phyloP scores from a whole-genome alignment of 2,329 filamentous ascomycete genomes.

The Sordariomycetes sp. region DNA sequence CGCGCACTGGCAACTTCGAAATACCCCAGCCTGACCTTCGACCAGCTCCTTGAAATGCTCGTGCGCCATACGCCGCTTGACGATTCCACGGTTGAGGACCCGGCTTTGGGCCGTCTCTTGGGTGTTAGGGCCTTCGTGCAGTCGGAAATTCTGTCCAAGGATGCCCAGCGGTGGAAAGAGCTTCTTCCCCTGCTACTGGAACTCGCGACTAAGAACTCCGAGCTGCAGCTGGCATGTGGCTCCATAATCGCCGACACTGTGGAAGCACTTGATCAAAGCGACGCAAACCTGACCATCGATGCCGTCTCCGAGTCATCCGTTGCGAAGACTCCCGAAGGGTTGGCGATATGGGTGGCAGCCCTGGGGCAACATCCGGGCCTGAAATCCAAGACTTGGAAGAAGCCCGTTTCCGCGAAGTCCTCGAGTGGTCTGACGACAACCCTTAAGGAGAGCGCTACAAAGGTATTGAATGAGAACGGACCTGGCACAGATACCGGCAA shows the following conservation, averaged over 20 bases:
- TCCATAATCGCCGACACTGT: conserved; percentile 71
- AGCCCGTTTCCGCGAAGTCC: conserved; percentile 63
- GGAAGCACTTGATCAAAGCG: conserved; percentile 45
- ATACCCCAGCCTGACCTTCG: conserved; percentile 44
- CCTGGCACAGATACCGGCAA: conserved; percentile 40
- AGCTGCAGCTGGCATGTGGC: conserved; percentile 81
- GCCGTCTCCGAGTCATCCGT: conserved; percentile 54
- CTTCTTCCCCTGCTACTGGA: conserved; percentile 65
- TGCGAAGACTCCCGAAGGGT: conserved; percentile 73
- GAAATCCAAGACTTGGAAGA: conserved; percentile 62
- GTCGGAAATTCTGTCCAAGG: conserved; percentile 58
- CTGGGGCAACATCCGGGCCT: conserved; percentile 52
- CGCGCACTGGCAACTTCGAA: conserved; percentile 30
- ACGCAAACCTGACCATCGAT: conserved; percentile 51
- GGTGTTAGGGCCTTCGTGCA: conserved; percentile 78
- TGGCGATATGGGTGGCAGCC: conserved; percentile 76
- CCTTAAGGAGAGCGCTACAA: conserved; percentile 56
- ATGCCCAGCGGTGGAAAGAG: conserved; percentile 48
- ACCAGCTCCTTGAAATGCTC: conserved; percentile 40
- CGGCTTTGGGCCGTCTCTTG: conserved; percentile 75
- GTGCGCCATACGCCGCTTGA: conserved; percentile 43
- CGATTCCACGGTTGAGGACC: conserved; percentile 53
- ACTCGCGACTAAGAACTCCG: conserved; percentile 71
- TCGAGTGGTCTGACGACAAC: conserved; percentile 61
- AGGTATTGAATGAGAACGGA: conserved; percentile 26